These are phyloP conservation scores for Murraya paniculata DNA, from an alignment of 345 rosid genomes.

Conservation along the genomic window DNA sequence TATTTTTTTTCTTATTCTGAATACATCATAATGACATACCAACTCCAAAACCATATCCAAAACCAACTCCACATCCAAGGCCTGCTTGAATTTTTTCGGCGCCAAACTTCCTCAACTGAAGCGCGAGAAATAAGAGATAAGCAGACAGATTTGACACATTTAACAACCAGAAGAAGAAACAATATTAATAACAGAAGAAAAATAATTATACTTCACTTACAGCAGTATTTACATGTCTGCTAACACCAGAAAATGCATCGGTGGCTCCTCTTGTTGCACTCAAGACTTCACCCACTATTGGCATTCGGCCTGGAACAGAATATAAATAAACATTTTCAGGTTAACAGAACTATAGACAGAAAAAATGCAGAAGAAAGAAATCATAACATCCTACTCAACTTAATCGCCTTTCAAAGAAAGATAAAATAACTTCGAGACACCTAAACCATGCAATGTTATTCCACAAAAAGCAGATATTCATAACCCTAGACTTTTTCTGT, in stretches of 20 bases:
- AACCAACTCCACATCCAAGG: slow-evolving; percentile 76
- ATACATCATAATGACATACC: slow-evolving; percentile 40
- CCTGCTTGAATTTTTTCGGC: slow-evolving; percentile 62
- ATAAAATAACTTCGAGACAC: neutral
- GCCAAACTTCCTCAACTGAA: slow-evolving; percentile 58
- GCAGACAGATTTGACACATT: slow-evolving; percentile 1
- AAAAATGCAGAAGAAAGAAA: neutral
- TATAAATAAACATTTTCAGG: neutral
- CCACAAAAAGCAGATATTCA: neutral
- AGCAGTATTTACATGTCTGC: slow-evolving; percentile 62
- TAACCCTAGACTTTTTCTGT: neutral
- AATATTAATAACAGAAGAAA: neutral
- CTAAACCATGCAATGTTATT: neutral
- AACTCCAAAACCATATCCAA: slow-evolving; percentile 76
- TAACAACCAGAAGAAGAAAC: neutral
- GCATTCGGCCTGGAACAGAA: slow-evolving; percentile 58
- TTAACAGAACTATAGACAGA: neutral
- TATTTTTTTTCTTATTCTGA: neutral
- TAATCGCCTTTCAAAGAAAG: neutral
- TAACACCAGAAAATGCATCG: slow-evolving; percentile 77
- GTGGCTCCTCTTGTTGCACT: slow-evolving; percentile 96
- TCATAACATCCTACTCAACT: neutral
- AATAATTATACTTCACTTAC: slow-evolving; percentile 40
- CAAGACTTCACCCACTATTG: slow-evolving; percentile 79
- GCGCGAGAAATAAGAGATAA: slow-evolving; percentile 8